Evolutionary conservation across 2,329 filamentous ascomycete genomes (phyloP), one percentile per base, ranked within the genome.

Genomic region (Fusarium pseudograminearum): DNA sequence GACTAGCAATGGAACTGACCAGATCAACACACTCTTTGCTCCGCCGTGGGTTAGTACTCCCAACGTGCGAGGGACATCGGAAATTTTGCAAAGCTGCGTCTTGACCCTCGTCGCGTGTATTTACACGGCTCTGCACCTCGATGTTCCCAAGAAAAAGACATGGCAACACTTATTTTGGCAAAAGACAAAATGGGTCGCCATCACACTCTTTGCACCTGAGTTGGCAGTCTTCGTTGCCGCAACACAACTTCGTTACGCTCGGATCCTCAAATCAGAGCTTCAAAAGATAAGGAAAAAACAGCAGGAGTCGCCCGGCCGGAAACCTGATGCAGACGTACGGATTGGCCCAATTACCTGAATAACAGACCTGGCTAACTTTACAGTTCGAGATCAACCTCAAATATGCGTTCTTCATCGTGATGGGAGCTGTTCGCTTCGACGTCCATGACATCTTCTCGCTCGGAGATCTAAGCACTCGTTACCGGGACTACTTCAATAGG

Each of bases 51-150:
- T 60, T 2, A 8, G 4, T 0, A 6, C 7, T 1, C 57, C 57
- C 0, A 18, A 14, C 4, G 4, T 60, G 2, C 36, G 57, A 2
- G 57, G 57, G 2, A 47, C 57, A 0, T 4, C 20, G 15, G 24
- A 36, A 1, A 61, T 62, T 8, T 36, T 61, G 11, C 34, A 61
- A 34, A 62, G 59, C 1, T 62, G 59, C 14, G 16, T 61, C 7
- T 36, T 62, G 9, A 62, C 59, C 1, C 59, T 61, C 2, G 20
- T 54, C 1, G 46, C 59, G 3, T 62, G 59, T 3, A 34, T 62
- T 2, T 62, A 54, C 7, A 62, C 59, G 0, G 59, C 59, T 3
- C 16, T 62, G 3, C 46, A 62, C 4, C 59, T 62, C 0, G 57
- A 62, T 10, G 7, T 62, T 4, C 30, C 58, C 2, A n/a, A 5